Base-by-base conservation (phyloP, 495 filamentous ascomycete genomes). In the Penicillium waksmanii region DNA sequence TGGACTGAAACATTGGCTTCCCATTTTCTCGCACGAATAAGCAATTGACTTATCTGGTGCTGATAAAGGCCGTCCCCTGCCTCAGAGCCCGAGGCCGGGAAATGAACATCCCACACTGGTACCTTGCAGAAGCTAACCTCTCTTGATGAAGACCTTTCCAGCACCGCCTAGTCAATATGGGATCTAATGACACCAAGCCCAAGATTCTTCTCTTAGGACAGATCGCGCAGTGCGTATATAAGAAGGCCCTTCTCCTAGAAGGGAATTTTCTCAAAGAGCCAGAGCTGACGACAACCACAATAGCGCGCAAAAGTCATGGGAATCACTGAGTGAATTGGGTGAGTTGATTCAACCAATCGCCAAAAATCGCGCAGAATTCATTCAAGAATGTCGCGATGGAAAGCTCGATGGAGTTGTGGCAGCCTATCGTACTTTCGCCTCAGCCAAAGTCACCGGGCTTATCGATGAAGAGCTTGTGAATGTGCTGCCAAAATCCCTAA, bases 401-500 rank as follows among this genome's bases (percentile, higher is more conserved):
- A 80, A 83, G 19, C 82, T 95, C 52, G 81, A 89, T 62, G 87
- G 82, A 34, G 84, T 89, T 18, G 67, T 84, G 17, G 89, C 82
- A 11, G 81, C 82, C 46, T 97, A 93, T 76, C 84, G 94, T 11
- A 96, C 91, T 21, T 93, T 96, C 66, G 70, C 66, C 34, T 92
- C 88, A 46, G 76, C 83, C 19, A 49, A 59, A 1, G 75, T 89
- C 58, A 96, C 93, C 0, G 94, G 94, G 1, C 69, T 77, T 3
- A 68, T 93, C 18, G 84, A 93, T 60, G 78, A 77, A 43, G 88
- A 92, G 67, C 72, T 93, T 23, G 73, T 91, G n/a, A 71, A 75
- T 13, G 79, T 74, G 11, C 72, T 94, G 2, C 85, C 85, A 0
- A 75, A 68, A 18, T 80, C 79, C 4, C 48, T 85, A 57, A 75